Evolutionary conservation across 1,284 basidiomycete genomes (phyloP).

Genomic region (Papiliotrema terrestris): DNA sequence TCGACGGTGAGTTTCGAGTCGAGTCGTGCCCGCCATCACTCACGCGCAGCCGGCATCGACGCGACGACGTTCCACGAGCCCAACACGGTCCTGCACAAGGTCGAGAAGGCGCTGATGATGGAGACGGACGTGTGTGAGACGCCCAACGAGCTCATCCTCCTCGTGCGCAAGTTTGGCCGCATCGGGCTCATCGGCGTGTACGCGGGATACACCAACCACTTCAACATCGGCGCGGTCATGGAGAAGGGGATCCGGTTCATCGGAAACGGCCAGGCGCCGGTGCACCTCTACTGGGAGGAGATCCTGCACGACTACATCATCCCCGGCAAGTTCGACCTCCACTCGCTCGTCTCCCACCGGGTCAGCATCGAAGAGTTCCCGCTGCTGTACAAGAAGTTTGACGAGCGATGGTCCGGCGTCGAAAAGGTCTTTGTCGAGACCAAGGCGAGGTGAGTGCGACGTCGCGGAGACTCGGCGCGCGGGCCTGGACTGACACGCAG

Average conservation of each 20-base stretch:
- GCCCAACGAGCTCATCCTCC: slow-evolving; percentile 55
- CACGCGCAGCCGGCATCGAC: slow-evolving; percentile 53
- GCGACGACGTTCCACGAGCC: slow-evolving; percentile 65
- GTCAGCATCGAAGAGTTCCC: slow-evolving; percentile 60
- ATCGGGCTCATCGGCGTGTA: slow-evolving; percentile 64
- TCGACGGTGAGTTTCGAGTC: slow-evolving; percentile 54
- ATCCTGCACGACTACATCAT: slow-evolving; percentile 59
- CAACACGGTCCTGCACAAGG: slow-evolving; percentile 61
- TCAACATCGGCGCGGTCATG: slow-evolving; percentile 68
- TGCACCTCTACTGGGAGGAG: slow-evolving; percentile 70
- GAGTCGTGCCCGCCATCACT: neutral
- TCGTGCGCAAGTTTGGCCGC: slow-evolving; percentile 63
- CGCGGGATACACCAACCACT: slow-evolving; percentile 59
- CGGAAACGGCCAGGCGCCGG: slow-evolving; percentile 66
- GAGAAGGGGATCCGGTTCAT: slow-evolving; percentile 66
- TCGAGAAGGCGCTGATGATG: slow-evolving; percentile 66
- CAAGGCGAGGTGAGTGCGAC: slow-evolving; percentile 40
- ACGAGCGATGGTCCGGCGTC: slow-evolving; percentile 59
- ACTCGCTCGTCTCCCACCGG: slow-evolving; percentile 60
- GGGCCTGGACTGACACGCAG: slow-evolving; percentile 7
- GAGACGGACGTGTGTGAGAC: slow-evolving; percentile 73
- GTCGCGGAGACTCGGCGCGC: no score
- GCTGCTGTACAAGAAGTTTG: slow-evolving; percentile 54
- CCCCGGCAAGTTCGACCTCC: slow-evolving; percentile 66
- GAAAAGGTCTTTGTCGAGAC: slow-evolving; percentile 65